Conservation (phyloP, 2,329 filamentous ascomycete genomes). For the Penicillium frequentans region DNA sequence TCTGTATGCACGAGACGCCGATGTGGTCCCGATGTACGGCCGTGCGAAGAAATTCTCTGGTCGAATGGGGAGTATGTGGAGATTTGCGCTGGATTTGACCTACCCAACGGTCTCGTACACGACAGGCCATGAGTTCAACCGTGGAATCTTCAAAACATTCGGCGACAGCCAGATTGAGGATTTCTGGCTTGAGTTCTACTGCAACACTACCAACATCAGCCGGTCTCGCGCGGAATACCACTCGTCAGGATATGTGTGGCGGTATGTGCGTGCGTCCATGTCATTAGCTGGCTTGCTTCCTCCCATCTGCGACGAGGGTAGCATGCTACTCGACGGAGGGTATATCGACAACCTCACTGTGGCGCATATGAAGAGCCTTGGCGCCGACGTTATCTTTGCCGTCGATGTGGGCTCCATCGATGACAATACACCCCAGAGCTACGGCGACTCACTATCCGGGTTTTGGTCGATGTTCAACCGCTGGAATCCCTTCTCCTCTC, state of each 20-base stretch:
- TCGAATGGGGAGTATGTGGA: conserved; percentile 98
- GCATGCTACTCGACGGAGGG: conserved; percentile 92
- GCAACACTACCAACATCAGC: conserved; percentile 98
- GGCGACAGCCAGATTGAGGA: conserved; percentile 97
- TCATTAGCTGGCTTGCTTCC: conserved; percentile 89
- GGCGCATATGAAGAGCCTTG: conserved; percentile 92
- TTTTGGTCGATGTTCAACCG: conserved; percentile 94
- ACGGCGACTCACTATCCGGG: conserved; percentile 90
- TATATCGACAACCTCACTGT: conserved; percentile 98
- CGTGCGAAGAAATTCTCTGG: conserved; percentile 96
- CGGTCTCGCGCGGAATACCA: conserved; percentile 90
- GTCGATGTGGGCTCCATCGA: conserved; percentile 92
- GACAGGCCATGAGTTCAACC: conserved; percentile 97
- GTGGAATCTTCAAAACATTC: conserved; percentile 98
- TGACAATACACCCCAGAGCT: conserved; percentile 86
- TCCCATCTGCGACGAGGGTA: conserved; percentile 93
- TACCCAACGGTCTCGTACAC: conserved; percentile 97
- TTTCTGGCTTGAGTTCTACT: conserved; percentile 98
- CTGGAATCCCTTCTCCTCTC: conserved; percentile 91
- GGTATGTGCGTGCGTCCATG: conserved; percentile 96
- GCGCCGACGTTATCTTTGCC: conserved; percentile 91
- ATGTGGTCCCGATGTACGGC: conserved; percentile 95
- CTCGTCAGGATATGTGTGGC: conserved; percentile 95
- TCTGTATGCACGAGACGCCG: conserved; percentile 91
- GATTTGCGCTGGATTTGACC: conserved; percentile 93